Evolutionary conservation across 805 yeast genomes (phyloP), one percentile per base, ranked within the genome.

Genomic region (Wickerhamomyces sydowiorum): DNA sequence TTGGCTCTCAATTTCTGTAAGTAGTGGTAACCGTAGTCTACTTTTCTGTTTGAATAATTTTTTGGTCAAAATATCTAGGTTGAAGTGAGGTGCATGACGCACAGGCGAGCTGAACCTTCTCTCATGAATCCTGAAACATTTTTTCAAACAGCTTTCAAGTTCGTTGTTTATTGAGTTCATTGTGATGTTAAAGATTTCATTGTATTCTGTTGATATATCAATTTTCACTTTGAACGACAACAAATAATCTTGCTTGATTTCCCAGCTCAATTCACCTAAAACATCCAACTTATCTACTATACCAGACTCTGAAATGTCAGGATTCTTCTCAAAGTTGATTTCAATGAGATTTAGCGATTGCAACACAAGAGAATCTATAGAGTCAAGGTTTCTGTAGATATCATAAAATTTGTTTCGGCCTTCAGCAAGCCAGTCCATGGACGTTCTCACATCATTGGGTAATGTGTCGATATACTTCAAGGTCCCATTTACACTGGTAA

Each of bases 121-220:
- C 39, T 69, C 69, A 40, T 65, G 67, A 10, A 70, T 57, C 40
- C 61, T 62, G 37, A 66, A 53, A 25, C 70, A 59, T 31, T 54
- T 52, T 40, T 62, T 58, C 34, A 62, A 53, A 46, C 69, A 66
- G 18, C 53, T 53, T 24, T 60, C 64, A 18, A 74, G 57, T 39
- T 72, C 73, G 3, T 49, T 53, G 24, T 63, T 60, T 17, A 75
- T 62, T 4, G 77, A 63, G 28, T 62, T 63, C 57, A 76, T 64
- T 19, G 73, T 68, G 25, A 58, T 55, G 21, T 53, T 51, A 29
- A 60, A 62, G 19, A 75, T 63, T 44, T 75, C 81, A 42, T 64
- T 54, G 49, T 63, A 73, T 44, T 73, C 76, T 13, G 63, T 54
- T 1, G 70, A 60, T 4, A 70, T 56, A 41, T 67, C 75, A 6